Percentiles rank a stretch among this genome's conserved stretches.
Conservation (phyloP, 1,139 yeast species). For the Yamadazyma kanchanaburiensis region DNA sequence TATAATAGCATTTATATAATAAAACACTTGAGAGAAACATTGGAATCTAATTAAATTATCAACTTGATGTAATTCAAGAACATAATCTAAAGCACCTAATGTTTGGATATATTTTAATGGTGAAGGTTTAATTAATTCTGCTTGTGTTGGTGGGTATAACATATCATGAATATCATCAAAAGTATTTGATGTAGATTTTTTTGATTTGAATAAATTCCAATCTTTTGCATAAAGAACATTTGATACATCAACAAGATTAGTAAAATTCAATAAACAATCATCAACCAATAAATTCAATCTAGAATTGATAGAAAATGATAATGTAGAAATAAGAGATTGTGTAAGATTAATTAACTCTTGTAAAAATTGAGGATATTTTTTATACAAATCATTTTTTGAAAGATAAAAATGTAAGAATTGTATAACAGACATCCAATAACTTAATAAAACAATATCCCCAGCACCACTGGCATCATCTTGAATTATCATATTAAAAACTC, state of each 20-base stretch:
- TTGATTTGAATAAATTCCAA: conserved; percentile 70
- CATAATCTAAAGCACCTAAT: conserved; percentile 83
- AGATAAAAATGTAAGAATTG: conserved; percentile 67
- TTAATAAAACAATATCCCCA: conserved; percentile 65
- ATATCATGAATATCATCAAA: conserved; percentile 67
- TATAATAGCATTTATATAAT: conserved; percentile 69
- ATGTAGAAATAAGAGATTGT: conserved; percentile 60
- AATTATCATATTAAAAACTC: conserved; percentile 48
- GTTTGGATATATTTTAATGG: conserved; percentile 85
- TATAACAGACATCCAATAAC: conserved; percentile 71
- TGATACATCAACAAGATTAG: conserved; percentile 63
- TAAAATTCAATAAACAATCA: conserved; percentile 60
- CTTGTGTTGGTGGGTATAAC: conserved; percentile 68
- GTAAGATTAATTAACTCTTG: conserved; percentile 58
- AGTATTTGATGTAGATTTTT: conserved; percentile 36
- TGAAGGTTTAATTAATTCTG: conserved; percentile 71
- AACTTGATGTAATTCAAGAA: conserved; percentile 75
- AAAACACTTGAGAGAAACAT: conserved; percentile 73
- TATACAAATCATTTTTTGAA: conserved; percentile 53
- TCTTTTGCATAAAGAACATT: conserved; percentile 63
- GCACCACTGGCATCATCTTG: conserved; percentile 30
- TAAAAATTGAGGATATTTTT: conserved; percentile 50
- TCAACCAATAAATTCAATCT: conserved; percentile 56
- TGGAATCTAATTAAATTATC: conserved; percentile 75
- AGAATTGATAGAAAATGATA: conserved; percentile 63